phyloP scores from a whole-genome alignment of 2,329 filamentous ascomycete species.

The Ciborinia camelliae region DNA sequence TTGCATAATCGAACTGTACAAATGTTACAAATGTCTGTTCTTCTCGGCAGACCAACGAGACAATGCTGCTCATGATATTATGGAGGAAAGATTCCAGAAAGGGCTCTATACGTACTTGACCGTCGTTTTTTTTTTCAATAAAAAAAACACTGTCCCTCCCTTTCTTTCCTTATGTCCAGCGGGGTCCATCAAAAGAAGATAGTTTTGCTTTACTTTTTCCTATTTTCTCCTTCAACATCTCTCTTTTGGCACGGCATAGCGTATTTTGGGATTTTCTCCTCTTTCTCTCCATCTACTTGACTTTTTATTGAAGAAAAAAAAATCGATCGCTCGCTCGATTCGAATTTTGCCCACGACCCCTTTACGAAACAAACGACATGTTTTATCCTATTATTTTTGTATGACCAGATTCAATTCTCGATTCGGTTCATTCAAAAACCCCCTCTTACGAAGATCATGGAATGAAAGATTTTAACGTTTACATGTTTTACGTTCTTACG shows the following conservation, averaged over 20 bases:
- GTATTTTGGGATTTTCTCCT: neutral
- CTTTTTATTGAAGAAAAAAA: neutral
- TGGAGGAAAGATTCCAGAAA: neutral
- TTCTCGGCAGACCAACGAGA: neutral
- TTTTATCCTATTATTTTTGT: too few species aligned
- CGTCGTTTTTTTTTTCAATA: too few species aligned
- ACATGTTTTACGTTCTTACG: conserved; percentile 26
- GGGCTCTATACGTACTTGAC: neutral
- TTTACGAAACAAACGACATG: neutral
- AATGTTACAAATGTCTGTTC: conserved; percentile 11
- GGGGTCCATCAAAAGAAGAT: too few species aligned
- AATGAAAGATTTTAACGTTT: conserved; percentile 17
- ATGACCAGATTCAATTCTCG: neutral
- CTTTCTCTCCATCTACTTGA: neutral
- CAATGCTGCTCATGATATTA: conserved; percentile 11
- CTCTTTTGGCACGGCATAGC: conserved; percentile 6
- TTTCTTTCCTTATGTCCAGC: too few species aligned
- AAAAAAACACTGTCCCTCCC: neutral
- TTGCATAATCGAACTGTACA: conserved; percentile 35
- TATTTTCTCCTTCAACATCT: neutral
- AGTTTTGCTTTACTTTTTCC: neutral
- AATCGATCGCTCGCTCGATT: neutral
- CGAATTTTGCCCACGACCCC: neutral
- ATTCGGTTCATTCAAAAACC: conserved; percentile 18
- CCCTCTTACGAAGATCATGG: conserved; percentile 33